A percentile compares a stretch with the other conserved stretches of the same genome.
These are phyloP conservation scores for Ceratobasidium theobromae DNA, from an alignment of 1,284 basidiomycete species.

Conservation along the genomic window DNA sequence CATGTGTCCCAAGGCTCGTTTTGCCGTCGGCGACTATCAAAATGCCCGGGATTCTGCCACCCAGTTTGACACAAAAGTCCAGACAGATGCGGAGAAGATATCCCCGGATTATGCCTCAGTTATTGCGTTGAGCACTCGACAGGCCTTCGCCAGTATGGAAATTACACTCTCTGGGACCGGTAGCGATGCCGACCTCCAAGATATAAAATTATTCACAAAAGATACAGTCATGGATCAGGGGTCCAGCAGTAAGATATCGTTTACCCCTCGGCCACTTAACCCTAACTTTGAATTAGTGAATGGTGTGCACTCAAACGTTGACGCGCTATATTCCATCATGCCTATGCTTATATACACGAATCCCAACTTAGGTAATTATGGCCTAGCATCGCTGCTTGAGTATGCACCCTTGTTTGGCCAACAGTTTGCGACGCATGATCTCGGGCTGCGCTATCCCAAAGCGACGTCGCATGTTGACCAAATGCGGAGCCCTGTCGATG, in stretches of 20 bases:
- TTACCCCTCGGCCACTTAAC: conserved; percentile 48
- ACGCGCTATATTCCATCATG: background rate
- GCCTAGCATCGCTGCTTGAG: background rate
- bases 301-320: background rate
- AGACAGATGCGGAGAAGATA: conserved; percentile 55
- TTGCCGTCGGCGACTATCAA: conserved; percentile 56
- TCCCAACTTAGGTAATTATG: conserved; percentile 12
- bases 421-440: background rate
- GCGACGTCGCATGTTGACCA: background rate
- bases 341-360: conserved; percentile 23
- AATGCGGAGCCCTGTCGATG: background rate
- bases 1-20: conserved; percentile 33
- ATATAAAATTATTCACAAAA: conserved; percentile 67
- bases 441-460: background rate
- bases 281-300: background rate
- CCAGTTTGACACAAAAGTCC: conserved; percentile 56
- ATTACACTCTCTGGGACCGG: conserved; percentile 57
- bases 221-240: conserved; percentile 42
- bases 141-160: conserved; percentile 62
- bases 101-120: conserved; percentile 60
- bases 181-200: conserved; percentile 55
- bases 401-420: background rate
- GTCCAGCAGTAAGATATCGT: conserved; percentile 49
- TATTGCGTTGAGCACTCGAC: conserved; percentile 59
- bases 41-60: conserved; percentile 53